These are phyloP conservation scores for Solanum bulbocastanum DNA, from an alignment of 257 asterid species.

Conservation along the genomic window DNA sequence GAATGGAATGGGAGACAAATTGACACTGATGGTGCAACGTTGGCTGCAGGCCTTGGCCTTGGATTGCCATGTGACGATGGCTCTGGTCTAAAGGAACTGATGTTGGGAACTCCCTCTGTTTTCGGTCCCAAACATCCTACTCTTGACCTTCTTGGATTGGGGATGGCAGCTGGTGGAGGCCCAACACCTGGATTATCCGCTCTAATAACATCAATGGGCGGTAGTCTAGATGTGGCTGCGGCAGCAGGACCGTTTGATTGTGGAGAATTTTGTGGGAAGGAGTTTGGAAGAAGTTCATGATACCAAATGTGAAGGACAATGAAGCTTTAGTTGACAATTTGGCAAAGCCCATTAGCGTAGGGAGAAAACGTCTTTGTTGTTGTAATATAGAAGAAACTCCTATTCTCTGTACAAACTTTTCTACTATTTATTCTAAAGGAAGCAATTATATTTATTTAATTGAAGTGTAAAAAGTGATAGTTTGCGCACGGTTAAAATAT, in stretches of 20 bases:
- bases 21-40: slow-evolving; percentile 30
- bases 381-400: background rate
- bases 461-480: background rate
- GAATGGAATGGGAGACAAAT: slow-evolving; percentile 37
- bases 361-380: background rate
- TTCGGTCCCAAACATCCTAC: slow-evolving; percentile 73
- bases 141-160: slow-evolving; percentile 79
- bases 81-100: slow-evolving; percentile 65
- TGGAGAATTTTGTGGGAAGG: slow-evolving; percentile 38
- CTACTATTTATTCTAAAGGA: background rate
- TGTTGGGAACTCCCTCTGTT: slow-evolving; percentile 70
- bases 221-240: slow-evolving; percentile 39
- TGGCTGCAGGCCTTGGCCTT: slow-evolving; percentile 48
- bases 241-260: slow-evolving; percentile 23
- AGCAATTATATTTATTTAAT: background rate
- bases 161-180: slow-evolving; percentile 72
- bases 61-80: slow-evolving; percentile 52
- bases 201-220: slow-evolving; percentile 51
- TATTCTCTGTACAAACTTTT: background rate
- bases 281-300: slow-evolving; percentile 34
- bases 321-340: background rate
- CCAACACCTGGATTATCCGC: slow-evolving; percentile 51
- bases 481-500: background rate
- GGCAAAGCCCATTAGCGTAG: background rate
- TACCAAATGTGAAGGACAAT: background rate